Conservation (phyloP, 1,284 basidiomycete species). For the Heterobasidion annosum region DNA sequence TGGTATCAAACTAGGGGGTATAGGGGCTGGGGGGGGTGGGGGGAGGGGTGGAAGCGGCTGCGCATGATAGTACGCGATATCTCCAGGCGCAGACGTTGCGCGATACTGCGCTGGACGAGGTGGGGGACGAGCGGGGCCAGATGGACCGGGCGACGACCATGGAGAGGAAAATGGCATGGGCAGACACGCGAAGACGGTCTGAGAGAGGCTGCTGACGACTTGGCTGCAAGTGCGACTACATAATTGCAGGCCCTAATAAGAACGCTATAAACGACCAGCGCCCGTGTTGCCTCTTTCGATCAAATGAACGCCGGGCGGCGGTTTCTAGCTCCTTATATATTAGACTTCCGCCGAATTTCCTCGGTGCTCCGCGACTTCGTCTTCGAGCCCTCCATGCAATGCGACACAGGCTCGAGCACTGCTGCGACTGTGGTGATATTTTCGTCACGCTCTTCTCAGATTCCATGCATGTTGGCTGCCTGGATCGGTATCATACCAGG, state of each 20-base stretch:
- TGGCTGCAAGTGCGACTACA: neutral
- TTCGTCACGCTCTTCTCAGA: no score
- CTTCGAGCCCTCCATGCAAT: no score
- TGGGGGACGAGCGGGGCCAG: neutral
- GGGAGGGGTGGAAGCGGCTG: conserved; percentile 2
- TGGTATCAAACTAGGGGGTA: conserved; percentile 11
- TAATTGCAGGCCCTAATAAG: conserved; percentile 9
- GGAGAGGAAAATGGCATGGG: neutral
- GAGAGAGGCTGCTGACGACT: neutral
- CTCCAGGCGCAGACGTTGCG: neutral
- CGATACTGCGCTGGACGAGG: neutral
- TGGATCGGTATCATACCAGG: no score
- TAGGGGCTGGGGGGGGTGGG: conserved; percentile 7
- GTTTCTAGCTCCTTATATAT: no score
- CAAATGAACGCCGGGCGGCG: no score
- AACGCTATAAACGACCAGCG: no score
- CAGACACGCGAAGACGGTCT: neutral
- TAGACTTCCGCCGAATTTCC: no score
- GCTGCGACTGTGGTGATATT: no score
- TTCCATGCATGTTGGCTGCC: no score
- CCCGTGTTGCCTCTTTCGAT: no score
- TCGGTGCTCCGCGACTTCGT: no score
- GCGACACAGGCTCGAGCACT: no score
- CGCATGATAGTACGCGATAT: neutral
- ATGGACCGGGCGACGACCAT: neutral